phyloP scores from a whole-genome alignment of 345 rosid genomes.

The Pelargonium nanum region DNA sequence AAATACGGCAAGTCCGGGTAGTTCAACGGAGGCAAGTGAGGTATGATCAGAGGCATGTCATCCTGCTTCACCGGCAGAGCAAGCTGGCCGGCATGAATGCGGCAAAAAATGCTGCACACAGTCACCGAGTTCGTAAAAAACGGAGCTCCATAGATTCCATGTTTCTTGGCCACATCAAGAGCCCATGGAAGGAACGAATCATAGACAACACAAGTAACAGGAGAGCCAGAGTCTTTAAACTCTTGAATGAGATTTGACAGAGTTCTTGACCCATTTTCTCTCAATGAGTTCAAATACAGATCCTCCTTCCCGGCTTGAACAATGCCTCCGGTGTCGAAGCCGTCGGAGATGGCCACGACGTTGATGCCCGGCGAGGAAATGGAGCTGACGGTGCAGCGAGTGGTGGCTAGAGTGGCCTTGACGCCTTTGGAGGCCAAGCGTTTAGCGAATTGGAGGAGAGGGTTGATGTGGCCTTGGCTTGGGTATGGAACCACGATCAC shows the following conservation, averaged over 20 bases:
- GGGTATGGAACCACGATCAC: constrained; percentile 57
- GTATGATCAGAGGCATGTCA: constrained; percentile 24
- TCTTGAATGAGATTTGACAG: constrained; percentile 33
- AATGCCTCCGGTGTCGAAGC: constrained; percentile 47
- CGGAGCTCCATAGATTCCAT: constrained; percentile 40
- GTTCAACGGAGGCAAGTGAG: constrained; percentile 45
- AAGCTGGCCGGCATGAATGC: constrained; percentile 29
- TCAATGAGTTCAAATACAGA: constrained; percentile 28
- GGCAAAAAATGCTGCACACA: constrained; percentile 32
- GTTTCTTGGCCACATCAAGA: constrained; percentile 55
- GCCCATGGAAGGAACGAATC: constrained; percentile 76
- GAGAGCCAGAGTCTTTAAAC: constrained; percentile 23
- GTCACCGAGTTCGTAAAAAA: constrained; percentile 64
- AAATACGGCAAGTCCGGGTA: constrained; percentile 47
- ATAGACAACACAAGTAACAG: constrained; percentile 42
- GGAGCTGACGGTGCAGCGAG: constrained; percentile 43
- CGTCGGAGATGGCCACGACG: constrained; percentile 66
- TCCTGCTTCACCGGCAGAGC: constrained; percentile 28
- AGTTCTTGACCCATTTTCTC: constrained; percentile 36
- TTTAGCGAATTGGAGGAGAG: constrained; percentile 63
- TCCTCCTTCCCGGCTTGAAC: constrained; percentile 32
- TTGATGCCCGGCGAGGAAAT: constrained; percentile 25
- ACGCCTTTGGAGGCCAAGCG: constrained; percentile 56
- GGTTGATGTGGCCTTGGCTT: constrained; percentile 78
- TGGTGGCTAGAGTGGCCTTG: constrained; percentile 59